These are phyloP conservation scores for Pichia scutulata DNA, from an alignment of 805 yeast genomes.

Conservation along the genomic window DNA sequence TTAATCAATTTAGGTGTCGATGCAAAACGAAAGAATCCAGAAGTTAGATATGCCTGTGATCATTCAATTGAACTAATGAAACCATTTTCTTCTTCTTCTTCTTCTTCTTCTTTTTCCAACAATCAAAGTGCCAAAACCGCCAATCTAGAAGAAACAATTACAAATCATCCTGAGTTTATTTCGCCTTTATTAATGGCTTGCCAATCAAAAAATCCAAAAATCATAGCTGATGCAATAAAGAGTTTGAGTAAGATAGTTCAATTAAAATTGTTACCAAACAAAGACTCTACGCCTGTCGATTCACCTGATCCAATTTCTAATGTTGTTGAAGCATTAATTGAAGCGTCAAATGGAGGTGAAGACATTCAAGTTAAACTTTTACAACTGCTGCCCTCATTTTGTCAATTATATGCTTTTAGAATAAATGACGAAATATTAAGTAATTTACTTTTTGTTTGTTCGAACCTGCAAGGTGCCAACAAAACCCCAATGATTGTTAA, in stretches of 20 bases:
- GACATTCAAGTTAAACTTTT: conserved; percentile 72
- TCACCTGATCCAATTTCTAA: conserved; percentile 30
- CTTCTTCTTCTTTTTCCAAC: background rate
- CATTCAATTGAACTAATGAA: conserved; percentile 41
- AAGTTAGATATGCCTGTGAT: conserved; percentile 53
- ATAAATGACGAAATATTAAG: conserved; percentile 51
- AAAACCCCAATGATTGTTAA: conserved; percentile 73
- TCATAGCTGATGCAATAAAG: conserved; percentile 64
- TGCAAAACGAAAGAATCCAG: conserved; percentile 61
- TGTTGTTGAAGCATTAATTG: conserved; percentile 59
- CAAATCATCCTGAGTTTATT: conserved; percentile 41
- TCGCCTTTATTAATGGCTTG: conserved; percentile 70
- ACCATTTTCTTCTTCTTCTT: conserved; percentile 13
- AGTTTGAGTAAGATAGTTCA: conserved; percentile 56
- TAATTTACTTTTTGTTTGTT: conserved; percentile 58
- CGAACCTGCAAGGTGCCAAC: conserved; percentile 59
- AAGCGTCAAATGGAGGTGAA: conserved; percentile 70
- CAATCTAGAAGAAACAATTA: background rate
- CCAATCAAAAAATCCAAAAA: conserved; percentile 64
- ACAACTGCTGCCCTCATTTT: conserved; percentile 72
- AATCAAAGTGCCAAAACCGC: background rate
- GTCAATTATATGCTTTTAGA: conserved; percentile 51
- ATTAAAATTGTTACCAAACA: conserved; percentile 45
- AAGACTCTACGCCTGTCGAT: conserved; percentile 21
- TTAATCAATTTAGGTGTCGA: conserved; percentile 56